Conservation (phyloP, 257 asterid genomes). For the Eustoma russellianum region DNA sequence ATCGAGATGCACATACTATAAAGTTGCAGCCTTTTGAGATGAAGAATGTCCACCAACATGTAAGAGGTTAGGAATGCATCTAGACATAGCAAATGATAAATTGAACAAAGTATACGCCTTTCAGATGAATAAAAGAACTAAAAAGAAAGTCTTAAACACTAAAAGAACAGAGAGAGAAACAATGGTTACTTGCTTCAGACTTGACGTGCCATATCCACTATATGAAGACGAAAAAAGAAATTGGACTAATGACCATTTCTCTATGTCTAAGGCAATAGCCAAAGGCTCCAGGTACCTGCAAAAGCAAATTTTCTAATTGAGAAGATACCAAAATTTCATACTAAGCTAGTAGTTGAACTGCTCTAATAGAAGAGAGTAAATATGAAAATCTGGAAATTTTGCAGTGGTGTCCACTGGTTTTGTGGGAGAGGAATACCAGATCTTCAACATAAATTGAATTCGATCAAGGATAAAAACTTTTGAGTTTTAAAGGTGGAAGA, state of each 20-base stretch:
- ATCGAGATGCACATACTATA: no score
- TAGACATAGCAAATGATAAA: neutral
- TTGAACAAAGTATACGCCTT: constrained; percentile 1
- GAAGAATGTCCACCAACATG: neutral
- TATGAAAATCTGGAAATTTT: no score
- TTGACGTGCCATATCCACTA: constrained; percentile 88
- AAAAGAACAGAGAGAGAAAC: neutral
- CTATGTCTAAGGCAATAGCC: constrained; percentile 85
- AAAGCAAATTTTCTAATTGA: constrained; percentile 18
- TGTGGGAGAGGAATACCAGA: no score
- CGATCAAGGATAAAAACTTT: no score
- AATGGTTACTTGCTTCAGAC: constrained; percentile 75
- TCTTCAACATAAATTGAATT: no score
- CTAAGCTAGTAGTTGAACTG: neutral
- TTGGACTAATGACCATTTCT: constrained; percentile 90
- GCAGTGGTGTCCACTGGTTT: neutral
- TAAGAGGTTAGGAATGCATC: neutral
- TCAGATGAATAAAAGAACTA: constrained; percentile 8
- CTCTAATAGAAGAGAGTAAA: no score
- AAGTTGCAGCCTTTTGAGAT: no score
- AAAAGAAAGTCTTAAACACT: constrained; percentile 1
- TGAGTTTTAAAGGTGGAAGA: no score
- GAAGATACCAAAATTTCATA: constrained; percentile 8
- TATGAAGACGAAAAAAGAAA: constrained; percentile 89
- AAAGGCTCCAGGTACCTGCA: constrained; percentile 85